phyloP scores from a whole-genome alignment of 225 moss, liverwort and hornwort species.

The Bryum argenteum region DNA sequence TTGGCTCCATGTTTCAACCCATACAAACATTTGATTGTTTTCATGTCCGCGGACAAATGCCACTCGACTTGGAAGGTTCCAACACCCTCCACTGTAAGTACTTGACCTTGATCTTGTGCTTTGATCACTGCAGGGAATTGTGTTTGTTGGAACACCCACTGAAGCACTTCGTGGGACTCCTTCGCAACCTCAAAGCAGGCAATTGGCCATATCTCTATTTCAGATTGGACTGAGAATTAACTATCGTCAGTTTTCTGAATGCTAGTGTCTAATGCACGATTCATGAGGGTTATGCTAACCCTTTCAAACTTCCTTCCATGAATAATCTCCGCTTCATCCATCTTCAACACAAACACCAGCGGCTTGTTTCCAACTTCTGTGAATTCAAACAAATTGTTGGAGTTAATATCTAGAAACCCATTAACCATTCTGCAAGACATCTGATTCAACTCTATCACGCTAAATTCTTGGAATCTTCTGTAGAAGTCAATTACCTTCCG shows the following conservation, averaged over 20 bases:
- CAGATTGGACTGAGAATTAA: not conserved
- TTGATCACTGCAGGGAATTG: not conserved
- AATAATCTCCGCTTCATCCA: no score
- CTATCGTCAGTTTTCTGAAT: no score
- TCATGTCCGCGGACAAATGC: not conserved
- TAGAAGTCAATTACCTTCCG: not conserved
- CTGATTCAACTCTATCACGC: no score
- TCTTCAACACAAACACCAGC: no score
- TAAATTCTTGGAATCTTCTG: not conserved
- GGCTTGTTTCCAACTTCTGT: no score
- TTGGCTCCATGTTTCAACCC: not conserved
- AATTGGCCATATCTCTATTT: not conserved
- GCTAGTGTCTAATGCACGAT: no score
- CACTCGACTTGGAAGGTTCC: slow-evolving; percentile 5
- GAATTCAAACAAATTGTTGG: no score
- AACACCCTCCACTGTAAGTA: not conserved
- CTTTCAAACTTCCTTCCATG: no score
- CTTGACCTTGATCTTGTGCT: not conserved
- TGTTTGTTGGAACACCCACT: not conserved
- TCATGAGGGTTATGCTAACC: no score
- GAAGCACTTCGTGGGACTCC: not conserved
- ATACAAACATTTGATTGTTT: not conserved
- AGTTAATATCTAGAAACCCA: no score
- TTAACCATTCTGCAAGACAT: no score
- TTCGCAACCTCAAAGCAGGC: not conserved